Percentiles rank a stretch among this genome's conserved stretches.
These are phyloP conservation scores for Globisporangium middletonii DNA, from an alignment of 352 stramenopile genomes.

Conservation along the genomic window DNA sequence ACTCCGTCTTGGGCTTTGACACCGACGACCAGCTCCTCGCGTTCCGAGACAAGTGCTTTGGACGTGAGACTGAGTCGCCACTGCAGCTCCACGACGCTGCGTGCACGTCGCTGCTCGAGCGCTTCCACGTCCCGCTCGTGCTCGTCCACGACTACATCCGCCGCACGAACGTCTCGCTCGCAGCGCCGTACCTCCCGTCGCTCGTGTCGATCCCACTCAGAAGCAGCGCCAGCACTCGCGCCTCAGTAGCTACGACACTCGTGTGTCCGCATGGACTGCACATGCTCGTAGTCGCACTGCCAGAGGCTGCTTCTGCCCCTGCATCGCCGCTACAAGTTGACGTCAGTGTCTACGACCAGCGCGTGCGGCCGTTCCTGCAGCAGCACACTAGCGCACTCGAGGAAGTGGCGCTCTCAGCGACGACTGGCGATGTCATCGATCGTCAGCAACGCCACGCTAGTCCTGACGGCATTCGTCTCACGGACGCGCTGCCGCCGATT, in stretches of 20 bases:
- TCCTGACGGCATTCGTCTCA: constrained; percentile 4
- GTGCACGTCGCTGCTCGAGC: constrained; percentile 29
- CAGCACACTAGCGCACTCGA: not conserved
- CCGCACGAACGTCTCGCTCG: constrained; percentile 36
- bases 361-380: constrained; percentile 22
- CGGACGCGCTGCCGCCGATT: constrained; percentile 2
- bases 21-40: constrained; percentile 2
- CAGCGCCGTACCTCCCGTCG: constrained; percentile 23
- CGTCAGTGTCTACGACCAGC: constrained; percentile 23
- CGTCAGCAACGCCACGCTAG: not conserved
- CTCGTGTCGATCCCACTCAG: constrained; percentile 18
- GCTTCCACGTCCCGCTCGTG: constrained; percentile 48
- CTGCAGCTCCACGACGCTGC: constrained; percentile 22
- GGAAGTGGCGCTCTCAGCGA: constrained; percentile 21
- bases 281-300: constrained; percentile 33
- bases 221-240: constrained; percentile 1
- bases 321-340: not conserved
- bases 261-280: constrained; percentile 62
- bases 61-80: not conserved
- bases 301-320: not conserved
- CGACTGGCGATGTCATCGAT: not conserved
- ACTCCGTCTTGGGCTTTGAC: constrained; percentile 20
- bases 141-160: constrained; percentile 65
- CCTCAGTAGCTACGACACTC: constrained; percentile 5
- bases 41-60: constrained; percentile 25